Base-by-base conservation (phyloP, 805 yeast genomes). In the Starmerella stigmatis region DNA sequence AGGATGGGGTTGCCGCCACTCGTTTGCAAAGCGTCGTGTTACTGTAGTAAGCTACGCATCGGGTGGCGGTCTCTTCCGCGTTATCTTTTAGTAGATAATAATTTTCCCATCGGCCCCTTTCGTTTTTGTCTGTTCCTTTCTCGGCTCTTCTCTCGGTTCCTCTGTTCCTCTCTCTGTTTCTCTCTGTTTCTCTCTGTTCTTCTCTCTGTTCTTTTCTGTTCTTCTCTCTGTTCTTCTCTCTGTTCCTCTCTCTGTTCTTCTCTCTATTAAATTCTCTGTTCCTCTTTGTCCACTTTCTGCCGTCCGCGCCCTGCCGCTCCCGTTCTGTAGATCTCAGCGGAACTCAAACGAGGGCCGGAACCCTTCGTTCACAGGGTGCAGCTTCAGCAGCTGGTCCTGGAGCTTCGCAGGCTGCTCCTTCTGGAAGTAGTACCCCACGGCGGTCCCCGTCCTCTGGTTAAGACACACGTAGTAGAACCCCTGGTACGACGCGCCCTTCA, bases 401-500 rank as follows among this genome's bases (percentile, higher is more conserved):
- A 27, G 33, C 26, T 27, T 26, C 8, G 41, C 33, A 13, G 41
- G 33, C 41, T 38, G 41, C 22, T 26, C 31, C 22, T 28, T 19
- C 26, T 38, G 33, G 33, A 38, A 38, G 15, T 38, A 38, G 33
- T 28, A 27, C 13, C 41, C 41, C 1, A 38, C 33, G 5, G 19
- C 29, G 8, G 19, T 17, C 5, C 41, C 41, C 13, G 33, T 38
- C 4, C n/a, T 11, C 22, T 38, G 41, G 33, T 38, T 21, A 7
- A 38, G 15, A 10, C 41, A 38, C 11, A 38, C 41, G 26, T 38
- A 38, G 26, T 38, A 38, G 23, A 38, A 38, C 6, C 41, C 41
- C 19, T 38, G 31, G 33, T 38, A 38, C 12, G 41, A 38, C 23
- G 41, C 41, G 19, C 41, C 41, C n/a, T 26, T 23, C 25, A 38